Percentiles rank a stretch among this genome's conserved stretches.
Conservation (phyloP, 495 filamentous ascomycete species). For the Penicillium canescens region DNA sequence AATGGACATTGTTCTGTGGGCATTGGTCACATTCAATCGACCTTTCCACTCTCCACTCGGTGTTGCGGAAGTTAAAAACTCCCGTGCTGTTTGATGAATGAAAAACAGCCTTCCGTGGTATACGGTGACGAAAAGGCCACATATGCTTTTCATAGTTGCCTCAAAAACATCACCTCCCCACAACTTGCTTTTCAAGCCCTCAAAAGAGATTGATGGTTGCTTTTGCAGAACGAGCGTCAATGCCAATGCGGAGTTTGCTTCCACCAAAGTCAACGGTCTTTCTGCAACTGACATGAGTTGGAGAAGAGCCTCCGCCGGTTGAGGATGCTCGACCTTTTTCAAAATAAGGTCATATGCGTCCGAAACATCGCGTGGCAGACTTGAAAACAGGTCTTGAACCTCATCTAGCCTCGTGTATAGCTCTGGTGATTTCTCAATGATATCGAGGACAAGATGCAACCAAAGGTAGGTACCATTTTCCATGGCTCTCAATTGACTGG, state of each 20-base stretch:
- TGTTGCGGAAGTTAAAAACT: slow-evolving; percentile 20
- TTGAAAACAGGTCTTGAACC: slow-evolving; percentile 19
- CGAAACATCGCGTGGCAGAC: slow-evolving; percentile 25
- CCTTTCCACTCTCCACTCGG: neutral
- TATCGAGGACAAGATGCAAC: slow-evolving; percentile 36
- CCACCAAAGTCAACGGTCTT: slow-evolving; percentile 25
- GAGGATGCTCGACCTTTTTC: neutral
- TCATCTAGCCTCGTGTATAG: slow-evolving; percentile 6
- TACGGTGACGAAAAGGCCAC: slow-evolving; percentile 38
- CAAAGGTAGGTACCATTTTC: slow-evolving; percentile 43
- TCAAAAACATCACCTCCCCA: slow-evolving; percentile 13
- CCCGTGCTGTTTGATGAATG: slow-evolving; percentile 44
- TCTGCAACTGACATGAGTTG: slow-evolving; percentile 25
- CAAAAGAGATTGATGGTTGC: neutral
- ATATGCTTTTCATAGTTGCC: slow-evolving; percentile 26
- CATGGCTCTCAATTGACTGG: slow-evolving; percentile 30
- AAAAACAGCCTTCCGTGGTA: slow-evolving; percentile 33
- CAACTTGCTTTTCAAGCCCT: neutral
- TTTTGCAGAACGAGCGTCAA: slow-evolving; percentile 12
- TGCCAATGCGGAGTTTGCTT: slow-evolving; percentile 11
- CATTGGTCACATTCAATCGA: neutral
- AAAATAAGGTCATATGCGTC: slow-evolving; percentile 37
- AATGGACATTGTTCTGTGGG: no score
- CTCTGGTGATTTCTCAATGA: slow-evolving; percentile 17
- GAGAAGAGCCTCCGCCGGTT: slow-evolving; percentile 21